Evolutionary conservation across 768 basidiomycete species (phyloP).

Genomic region (Leccinum rimulosum): DNA sequence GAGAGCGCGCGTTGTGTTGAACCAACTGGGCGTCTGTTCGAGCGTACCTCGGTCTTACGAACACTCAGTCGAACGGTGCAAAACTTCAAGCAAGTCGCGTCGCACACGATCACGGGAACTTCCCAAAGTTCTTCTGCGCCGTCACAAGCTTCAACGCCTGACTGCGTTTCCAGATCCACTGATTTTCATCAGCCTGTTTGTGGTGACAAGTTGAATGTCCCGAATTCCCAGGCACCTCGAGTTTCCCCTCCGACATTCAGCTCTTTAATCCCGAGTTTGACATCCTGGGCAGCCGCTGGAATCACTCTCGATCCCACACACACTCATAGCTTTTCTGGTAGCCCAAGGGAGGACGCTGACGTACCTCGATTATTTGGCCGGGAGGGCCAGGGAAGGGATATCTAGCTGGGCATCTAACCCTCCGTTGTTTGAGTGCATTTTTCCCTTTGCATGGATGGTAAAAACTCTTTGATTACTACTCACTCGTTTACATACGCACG

Average conservation of each 20-base stretch:
- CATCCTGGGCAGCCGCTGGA: slow-evolving; percentile 34
- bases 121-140: slow-evolving; percentile 7
- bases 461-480: slow-evolving; percentile 1
- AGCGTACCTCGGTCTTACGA: slow-evolving; percentile 49
- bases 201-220: slow-evolving; percentile 6
- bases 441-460: neutral
- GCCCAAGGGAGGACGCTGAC: slow-evolving; percentile 19
- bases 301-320: slow-evolving; percentile 18
- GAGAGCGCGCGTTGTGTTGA: neutral
- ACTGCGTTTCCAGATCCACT: slow-evolving; percentile 2
- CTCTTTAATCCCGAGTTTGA: slow-evolving; percentile 33
- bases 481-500: neutral
- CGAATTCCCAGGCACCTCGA: slow-evolving; percentile 22
- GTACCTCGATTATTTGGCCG: slow-evolving; percentile 27
- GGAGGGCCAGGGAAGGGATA: slow-evolving; percentile 24
- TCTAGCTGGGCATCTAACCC: slow-evolving; percentile 15
- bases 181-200: slow-evolving; percentile 1
- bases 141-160: slow-evolving; percentile 11
- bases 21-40: slow-evolving; percentile 33
- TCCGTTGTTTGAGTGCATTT: neutral
- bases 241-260: slow-evolving; percentile 21
- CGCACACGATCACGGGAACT: slow-evolving; percentile 28
- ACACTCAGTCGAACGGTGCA: slow-evolving; percentile 54
- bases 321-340: slow-evolving; percentile 5
- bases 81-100: slow-evolving; percentile 40